Evolutionary conservation across 2,329 filamentous ascomycete genomes (phyloP).

Genomic region (Cylindrodendrum hubeiense): DNA sequence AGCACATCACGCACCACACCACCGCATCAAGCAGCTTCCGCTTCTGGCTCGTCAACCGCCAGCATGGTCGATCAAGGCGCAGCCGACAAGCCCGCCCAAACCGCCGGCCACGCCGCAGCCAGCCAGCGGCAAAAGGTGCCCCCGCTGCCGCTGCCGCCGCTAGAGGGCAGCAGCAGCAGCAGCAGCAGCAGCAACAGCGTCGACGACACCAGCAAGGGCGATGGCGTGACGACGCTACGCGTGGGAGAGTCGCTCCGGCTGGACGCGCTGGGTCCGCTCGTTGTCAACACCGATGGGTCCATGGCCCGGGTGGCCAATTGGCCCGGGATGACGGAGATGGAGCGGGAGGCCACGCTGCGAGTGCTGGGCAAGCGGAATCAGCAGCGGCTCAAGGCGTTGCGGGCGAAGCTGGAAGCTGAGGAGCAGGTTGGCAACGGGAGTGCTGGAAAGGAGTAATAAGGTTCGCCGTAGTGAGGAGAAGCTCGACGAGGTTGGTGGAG

Average conservation of each 20-base stretch:
- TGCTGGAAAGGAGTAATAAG: background rate
- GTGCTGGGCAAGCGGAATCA: conserved; percentile 78
- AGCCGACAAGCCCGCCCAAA: background rate
- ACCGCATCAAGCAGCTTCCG: conserved; percentile 11
- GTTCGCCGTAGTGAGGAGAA: background rate
- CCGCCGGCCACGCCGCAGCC: background rate
- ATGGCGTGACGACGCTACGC: conserved; percentile 41
- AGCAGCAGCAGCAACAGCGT: background rate
- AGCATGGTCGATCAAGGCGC: background rate
- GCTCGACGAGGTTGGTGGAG: background rate
- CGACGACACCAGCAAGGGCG: conserved; percentile 29
- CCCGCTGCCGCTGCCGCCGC: conserved; percentile 3
- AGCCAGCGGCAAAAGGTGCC: conserved; percentile 1
- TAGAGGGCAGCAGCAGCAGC: background rate
- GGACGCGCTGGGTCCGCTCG: conserved; percentile 78
- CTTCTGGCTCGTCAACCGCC: conserved; percentile 1
- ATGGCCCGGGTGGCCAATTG: conserved; percentile 80
- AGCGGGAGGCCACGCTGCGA: conserved; percentile 75
- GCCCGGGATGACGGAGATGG: conserved; percentile 76
- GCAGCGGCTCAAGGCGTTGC: conserved; percentile 67
- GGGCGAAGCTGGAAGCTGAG: conserved; percentile 32
- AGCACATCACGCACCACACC: conserved; percentile 17
- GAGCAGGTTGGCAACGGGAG: conserved; percentile 23
- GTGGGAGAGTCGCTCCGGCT: conserved; percentile 63
- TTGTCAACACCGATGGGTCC: conserved; percentile 80